These are phyloP conservation scores for Trichomonascaceae sp. DNA, from an alignment of 1,139 yeast genomes.

Conservation along the genomic window DNA sequence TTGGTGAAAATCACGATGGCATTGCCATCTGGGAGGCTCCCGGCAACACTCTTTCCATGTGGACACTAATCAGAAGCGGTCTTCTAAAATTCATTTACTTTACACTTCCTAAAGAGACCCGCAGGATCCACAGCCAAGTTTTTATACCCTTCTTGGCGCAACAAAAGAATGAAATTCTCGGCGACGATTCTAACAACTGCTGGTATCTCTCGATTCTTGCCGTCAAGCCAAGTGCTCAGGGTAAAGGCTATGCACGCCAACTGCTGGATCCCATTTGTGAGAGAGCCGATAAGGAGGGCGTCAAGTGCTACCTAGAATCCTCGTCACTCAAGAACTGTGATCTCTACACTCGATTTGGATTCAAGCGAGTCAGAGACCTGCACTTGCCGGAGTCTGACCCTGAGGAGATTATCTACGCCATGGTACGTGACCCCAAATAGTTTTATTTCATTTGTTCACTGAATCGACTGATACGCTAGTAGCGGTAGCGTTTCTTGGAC, in stretches of 20 bases:
- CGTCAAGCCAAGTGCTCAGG: conserved; percentile 43
- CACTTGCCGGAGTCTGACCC: conserved; percentile 7
- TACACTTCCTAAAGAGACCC: conserved; percentile 37
- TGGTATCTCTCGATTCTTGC: conserved; percentile 55
- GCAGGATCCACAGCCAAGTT: conserved; percentile 41
- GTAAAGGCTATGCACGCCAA: conserved; percentile 52
- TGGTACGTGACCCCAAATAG: conserved; percentile 6
- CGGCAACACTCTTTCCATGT: conserved; percentile 34
- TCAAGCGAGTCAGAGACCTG: conserved; percentile 16
- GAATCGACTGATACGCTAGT: too few relatives aligned
- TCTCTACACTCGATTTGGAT: conserved; percentile 46
- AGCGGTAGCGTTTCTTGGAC: too few relatives aligned
- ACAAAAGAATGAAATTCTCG: conserved; percentile 24
- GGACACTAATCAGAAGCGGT: conserved; percentile 44
- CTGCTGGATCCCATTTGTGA: conserved; percentile 43
- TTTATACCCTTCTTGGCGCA: conserved; percentile 47
- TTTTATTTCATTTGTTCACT: too few relatives aligned
- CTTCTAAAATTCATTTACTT: conserved; percentile 38
- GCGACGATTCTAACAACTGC: conserved; percentile 25
- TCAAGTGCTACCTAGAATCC: conserved; percentile 45
- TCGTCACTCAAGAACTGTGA: conserved; percentile 42
- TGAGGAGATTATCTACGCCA: conserved; percentile 3
- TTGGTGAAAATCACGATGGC: conserved; percentile 43
- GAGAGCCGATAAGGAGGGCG: conserved; percentile 32
- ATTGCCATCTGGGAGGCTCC: conserved; percentile 55